phyloP scores from a whole-genome alignment of 192 early-diverging fungal genomes.

The Gonapodya prolifera region DNA sequence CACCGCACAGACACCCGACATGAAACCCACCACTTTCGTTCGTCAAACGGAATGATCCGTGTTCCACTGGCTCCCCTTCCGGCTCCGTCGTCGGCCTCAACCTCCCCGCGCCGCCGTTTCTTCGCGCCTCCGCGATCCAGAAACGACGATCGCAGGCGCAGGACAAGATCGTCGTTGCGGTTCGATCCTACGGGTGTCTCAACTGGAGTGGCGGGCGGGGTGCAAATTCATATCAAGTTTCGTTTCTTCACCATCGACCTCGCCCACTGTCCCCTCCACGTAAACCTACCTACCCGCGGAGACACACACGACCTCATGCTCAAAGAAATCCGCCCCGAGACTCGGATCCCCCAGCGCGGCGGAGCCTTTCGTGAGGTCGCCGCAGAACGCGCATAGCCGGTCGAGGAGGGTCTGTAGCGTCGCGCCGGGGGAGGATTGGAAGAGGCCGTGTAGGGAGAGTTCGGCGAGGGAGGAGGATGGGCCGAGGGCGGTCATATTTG shows the following conservation, averaged over 20 bases:
- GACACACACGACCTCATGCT: background rate
- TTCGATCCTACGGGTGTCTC: background rate
- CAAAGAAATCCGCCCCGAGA: background rate
- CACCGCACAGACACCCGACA: background rate
- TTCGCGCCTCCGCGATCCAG: background rate
- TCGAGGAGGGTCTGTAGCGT: background rate
- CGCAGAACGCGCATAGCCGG: background rate
- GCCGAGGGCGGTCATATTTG: background rate
- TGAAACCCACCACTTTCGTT: background rate
- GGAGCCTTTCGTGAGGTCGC: background rate
- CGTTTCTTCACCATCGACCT: no score
- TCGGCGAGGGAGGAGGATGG: background rate
- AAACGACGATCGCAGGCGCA: background rate
- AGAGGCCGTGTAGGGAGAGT: background rate
- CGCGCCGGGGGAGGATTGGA: background rate
- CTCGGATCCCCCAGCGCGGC: background rate
- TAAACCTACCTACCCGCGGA: background rate
- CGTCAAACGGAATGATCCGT: background rate
- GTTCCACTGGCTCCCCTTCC: no score
- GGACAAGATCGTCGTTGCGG: background rate
- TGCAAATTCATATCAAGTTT: no score
- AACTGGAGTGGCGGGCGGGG: background rate
- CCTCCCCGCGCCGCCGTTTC: background rate
- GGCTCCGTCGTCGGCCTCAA: background rate
- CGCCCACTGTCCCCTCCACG: no score